Percentiles rank a stretch among this genome's conserved stretches.
Evolutionary conservation across 345 rosid species (phyloP).

Genomic region (Brassica juncea): DNA sequence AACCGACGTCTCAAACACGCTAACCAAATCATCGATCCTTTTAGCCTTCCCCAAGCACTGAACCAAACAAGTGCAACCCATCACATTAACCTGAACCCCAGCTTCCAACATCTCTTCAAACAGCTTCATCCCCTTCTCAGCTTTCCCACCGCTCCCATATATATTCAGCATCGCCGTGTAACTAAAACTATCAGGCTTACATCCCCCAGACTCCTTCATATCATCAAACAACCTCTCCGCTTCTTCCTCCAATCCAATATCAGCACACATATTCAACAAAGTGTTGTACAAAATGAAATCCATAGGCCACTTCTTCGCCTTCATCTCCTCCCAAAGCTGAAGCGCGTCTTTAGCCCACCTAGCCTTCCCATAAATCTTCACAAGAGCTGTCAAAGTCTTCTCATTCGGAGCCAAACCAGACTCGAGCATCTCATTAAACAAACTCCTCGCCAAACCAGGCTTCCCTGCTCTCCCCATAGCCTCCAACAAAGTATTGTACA

Average conservation of each 20-base stretch:
- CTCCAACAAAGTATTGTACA: slow-evolving; percentile 80
- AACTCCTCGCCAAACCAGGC: slow-evolving; percentile 83
- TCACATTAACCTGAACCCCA: slow-evolving; percentile 70
- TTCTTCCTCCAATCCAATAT: slow-evolving; percentile 81
- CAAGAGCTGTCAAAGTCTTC: slow-evolving; percentile 76
- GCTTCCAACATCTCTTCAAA: slow-evolving; percentile 63
- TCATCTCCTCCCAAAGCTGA: slow-evolving; percentile 79
- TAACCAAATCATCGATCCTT: slow-evolving; percentile 66
- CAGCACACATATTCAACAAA: slow-evolving; percentile 88
- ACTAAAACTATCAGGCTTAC: slow-evolving; percentile 81
- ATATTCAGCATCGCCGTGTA: slow-evolving; percentile 86
- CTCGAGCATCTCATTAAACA: slow-evolving; percentile 77
- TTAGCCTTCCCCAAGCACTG: slow-evolving; percentile 78
- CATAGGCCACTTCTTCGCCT: slow-evolving; percentile 69
- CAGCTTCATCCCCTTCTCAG: slow-evolving; percentile 63
- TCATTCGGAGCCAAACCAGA: slow-evolving; percentile 71
- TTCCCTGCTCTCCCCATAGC: slow-evolving; percentile 89
- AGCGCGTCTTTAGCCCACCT: slow-evolving; percentile 89
- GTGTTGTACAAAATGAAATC: slow-evolving; percentile 83
- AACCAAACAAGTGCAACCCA: slow-evolving; percentile 88
- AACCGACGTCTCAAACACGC: slow-evolving; percentile 53
- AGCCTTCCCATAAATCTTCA: slow-evolving; percentile 87
- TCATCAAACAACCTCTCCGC: slow-evolving; percentile 78
- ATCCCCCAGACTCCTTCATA: slow-evolving; percentile 61
- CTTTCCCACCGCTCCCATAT: slow-evolving; percentile 78